These are phyloP conservation scores for Mesembryanthemum crystallinum DNA, from an alignment of 148 eudicot genomes.

Conservation along the genomic window DNA sequence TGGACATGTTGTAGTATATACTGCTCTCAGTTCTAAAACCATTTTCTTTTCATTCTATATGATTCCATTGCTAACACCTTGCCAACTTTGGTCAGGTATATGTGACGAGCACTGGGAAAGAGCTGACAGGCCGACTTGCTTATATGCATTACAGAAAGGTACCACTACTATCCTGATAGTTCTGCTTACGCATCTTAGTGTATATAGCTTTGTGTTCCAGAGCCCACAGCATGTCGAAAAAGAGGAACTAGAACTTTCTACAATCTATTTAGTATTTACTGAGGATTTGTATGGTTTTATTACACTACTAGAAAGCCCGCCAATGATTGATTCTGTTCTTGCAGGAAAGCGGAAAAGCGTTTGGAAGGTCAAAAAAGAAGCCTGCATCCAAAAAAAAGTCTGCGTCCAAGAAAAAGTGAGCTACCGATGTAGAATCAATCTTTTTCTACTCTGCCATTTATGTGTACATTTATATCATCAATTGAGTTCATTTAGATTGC, in stretches of 20 bases:
- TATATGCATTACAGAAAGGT: conserved; percentile 78
- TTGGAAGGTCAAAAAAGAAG: conserved; percentile 45
- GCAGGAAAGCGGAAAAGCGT: conserved; percentile 71
- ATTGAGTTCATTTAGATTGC: neutral
- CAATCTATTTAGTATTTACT: neutral
- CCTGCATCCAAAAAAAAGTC: conserved; percentile 39
- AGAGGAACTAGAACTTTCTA: neutral
- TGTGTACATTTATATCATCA: neutral
- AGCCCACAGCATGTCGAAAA: neutral
- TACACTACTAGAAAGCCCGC: neutral
- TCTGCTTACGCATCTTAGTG: neutral
- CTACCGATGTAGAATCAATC: neutral
- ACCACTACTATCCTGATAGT: conserved; percentile 5
- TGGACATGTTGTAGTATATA: neutral
- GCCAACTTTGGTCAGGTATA: conserved; percentile 57
- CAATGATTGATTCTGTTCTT: conserved; percentile 11
- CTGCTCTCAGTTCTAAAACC: neutral
- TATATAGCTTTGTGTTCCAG: neutral
- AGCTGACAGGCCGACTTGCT: conserved; percentile 73
- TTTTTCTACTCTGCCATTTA: neutral
- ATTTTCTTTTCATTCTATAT: neutral
- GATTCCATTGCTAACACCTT: neutral
- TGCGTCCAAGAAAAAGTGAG: conserved; percentile 18
- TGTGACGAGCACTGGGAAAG: conserved; percentile 63
- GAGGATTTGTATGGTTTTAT: neutral